phyloP scores from a whole-genome alignment of 2,329 filamentous ascomycete species.

The Allantophomopsis lycopodina region DNA sequence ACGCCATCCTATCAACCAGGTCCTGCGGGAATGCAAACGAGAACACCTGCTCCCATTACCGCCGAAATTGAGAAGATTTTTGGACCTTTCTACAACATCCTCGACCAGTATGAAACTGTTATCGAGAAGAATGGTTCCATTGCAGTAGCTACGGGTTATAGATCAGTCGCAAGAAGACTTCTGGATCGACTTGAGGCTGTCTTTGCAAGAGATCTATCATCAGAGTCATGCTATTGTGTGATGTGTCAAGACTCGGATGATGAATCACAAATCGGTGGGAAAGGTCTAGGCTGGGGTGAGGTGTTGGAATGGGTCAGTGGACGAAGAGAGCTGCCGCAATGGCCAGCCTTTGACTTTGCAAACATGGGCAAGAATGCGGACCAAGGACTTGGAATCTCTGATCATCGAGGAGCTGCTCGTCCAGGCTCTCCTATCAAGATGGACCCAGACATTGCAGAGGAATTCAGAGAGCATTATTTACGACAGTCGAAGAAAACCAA shows the following conservation, averaged over 20 bases:
- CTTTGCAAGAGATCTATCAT: conserved; percentile 83
- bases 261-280: conserved; percentile 28
- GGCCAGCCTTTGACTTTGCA: conserved; percentile 76
- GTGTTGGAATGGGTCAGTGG: conserved; percentile 88
- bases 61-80: conserved; percentile 64
- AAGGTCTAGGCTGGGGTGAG: conserved; percentile 85
- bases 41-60: conserved; percentile 9
- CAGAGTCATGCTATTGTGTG: conserved; percentile 71
- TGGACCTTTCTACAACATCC: conserved; percentile 64
- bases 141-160: conserved; percentile 88
- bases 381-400: conserved; percentile 40
- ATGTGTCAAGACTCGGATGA: conserved; percentile 56
- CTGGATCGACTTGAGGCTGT: conserved; percentile 87
- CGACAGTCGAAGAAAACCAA: conserved; percentile 87
- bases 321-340: conserved; percentile 68
- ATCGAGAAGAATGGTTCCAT: conserved; percentile 75
- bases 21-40: conserved; percentile 23
- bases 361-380: conserved; percentile 46
- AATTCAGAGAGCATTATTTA: conserved; percentile 85
- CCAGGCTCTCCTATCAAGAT: conserved; percentile 57
- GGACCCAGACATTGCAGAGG: conserved; percentile 86
- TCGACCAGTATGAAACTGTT: conserved; percentile 78
- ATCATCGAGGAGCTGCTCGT: conserved; percentile 39
- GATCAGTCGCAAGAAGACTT: conserved; percentile 80
- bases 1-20: conserved; percentile 29